Evolutionary conservation across 495 filamentous ascomycete genomes (phyloP).

Genomic region (Tuber brumale): DNA sequence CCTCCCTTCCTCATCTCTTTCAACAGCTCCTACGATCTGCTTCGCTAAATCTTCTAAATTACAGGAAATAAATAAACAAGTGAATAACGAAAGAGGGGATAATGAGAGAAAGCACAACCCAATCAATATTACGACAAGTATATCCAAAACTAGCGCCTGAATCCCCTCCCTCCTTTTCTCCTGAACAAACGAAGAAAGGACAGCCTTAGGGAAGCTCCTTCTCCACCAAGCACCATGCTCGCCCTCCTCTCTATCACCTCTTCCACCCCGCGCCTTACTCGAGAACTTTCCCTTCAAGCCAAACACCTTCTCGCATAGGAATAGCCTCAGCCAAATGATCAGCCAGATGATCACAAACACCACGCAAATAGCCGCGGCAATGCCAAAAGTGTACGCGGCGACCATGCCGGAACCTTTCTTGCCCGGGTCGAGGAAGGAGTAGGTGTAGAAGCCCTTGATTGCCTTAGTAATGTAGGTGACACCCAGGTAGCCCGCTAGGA

Average conservation of each 20-base stretch:
- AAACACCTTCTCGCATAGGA: constrained; percentile 42
- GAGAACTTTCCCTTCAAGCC: constrained; percentile 31
- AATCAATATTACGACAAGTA: background rate
- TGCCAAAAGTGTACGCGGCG: constrained; percentile 56
- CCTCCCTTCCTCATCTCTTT: background rate
- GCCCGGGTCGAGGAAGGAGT: constrained; percentile 62
- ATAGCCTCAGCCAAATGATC: constrained; percentile 51
- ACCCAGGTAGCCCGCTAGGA: constrained; percentile 64
- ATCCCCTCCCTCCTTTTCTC: background rate
- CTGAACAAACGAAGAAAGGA: constrained; percentile 11
- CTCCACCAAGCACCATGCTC: background rate
- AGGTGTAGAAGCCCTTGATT: constrained; percentile 65
- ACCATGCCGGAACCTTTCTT: constrained; percentile 44
- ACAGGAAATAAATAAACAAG: background rate
- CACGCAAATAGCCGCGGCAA: constrained; percentile 56
- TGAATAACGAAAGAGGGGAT: background rate
- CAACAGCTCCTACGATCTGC: background rate
- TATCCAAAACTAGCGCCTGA: background rate
- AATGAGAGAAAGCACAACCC: background rate
- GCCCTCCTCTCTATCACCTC: background rate
- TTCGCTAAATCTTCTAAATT: background rate
- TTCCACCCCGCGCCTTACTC: background rate
- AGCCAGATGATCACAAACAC: constrained; percentile 55
- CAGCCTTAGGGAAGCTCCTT: constrained; percentile 9
- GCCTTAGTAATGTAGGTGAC: constrained; percentile 67